These are phyloP conservation scores for Phytophthora rubi DNA, from an alignment of 352 stramenopile genomes.

Conservation along the genomic window DNA sequence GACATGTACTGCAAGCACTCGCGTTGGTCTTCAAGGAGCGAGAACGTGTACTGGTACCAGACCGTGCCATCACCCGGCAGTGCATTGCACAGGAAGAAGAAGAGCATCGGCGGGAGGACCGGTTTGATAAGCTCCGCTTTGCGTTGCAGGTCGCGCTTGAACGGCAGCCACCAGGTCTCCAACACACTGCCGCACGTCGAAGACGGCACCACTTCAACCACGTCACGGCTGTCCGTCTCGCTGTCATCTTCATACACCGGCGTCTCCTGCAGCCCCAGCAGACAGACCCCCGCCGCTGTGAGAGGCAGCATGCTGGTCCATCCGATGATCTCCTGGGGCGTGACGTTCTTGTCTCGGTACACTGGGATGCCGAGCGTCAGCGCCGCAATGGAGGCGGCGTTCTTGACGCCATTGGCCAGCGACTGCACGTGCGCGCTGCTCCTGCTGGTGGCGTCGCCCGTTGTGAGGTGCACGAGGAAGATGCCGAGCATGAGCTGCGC, in stretches of 20 bases:
- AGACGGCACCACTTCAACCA: not conserved
- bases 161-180: constrained; percentile 44
- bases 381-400: constrained; percentile 65
- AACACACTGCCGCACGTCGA: constrained; percentile 22
- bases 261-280: constrained; percentile 55
- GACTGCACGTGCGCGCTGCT: constrained; percentile 74
- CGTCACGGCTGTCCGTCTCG: not conserved
- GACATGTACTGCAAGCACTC: constrained; percentile 82
- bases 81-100: constrained; percentile 85
- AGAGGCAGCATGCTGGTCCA: constrained; percentile 71
- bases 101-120: constrained; percentile 74
- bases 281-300: constrained; percentile 52
- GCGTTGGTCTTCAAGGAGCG: constrained; percentile 54
- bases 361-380: constrained; percentile 71
- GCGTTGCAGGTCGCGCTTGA: constrained; percentile 51
- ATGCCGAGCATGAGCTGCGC: constrained; percentile 85
- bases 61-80: constrained; percentile 66
- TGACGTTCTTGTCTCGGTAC: constrained; percentile 63
- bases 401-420: constrained; percentile 74
- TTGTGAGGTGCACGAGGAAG: constrained; percentile 71
- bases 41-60: constrained; percentile 87
- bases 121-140: constrained; percentile 61
- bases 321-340: constrained; percentile 58
- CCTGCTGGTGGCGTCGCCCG: constrained; percentile 55
- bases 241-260: constrained; percentile 19